Conservation (phyloP, 2,329 filamentous ascomycete genomes). For the Cytospora piceicola region DNA sequence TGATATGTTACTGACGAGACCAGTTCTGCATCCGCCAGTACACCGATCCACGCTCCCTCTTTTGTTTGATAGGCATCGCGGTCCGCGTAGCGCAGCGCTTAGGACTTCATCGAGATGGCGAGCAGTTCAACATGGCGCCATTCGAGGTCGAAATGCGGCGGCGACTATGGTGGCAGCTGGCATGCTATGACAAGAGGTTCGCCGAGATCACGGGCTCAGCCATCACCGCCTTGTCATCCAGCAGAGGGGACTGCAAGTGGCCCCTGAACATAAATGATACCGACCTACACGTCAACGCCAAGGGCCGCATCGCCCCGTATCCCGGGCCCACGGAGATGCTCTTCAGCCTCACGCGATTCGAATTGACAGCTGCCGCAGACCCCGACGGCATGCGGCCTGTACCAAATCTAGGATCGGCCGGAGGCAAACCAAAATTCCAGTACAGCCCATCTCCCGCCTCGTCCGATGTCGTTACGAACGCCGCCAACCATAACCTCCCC, state of each 20-base stretch:
- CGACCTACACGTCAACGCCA: conserved; percentile 61
- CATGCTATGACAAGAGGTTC: conserved; percentile 70
- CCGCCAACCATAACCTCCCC: conserved; percentile 56
- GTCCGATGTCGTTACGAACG: conserved; percentile 49
- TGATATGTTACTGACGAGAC: conserved; percentile 34
- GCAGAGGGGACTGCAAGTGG: conserved; percentile 57
- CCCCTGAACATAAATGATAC: conserved; percentile 66
- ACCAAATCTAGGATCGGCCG: conserved; percentile 9
- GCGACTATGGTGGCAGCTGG: conserved; percentile 73
- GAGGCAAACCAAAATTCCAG: conserved; percentile 35
- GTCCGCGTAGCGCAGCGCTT: conserved; percentile 70
- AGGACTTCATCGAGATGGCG: conserved; percentile 68
- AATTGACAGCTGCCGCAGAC: conserved; percentile 59
- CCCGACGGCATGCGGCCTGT: conserved; percentile 44
- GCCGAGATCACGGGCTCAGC: conserved; percentile 66
- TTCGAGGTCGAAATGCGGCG: conserved; percentile 74
- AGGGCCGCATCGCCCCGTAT: conserved; percentile 54
- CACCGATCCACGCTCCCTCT: conserved; percentile 64
- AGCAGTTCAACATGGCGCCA: conserved; percentile 52
- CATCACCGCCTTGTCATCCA: conserved; percentile 58
- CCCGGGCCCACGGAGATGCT: conserved; percentile 62
- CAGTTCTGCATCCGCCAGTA: conserved; percentile 61
- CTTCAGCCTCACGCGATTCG: conserved; percentile 60
- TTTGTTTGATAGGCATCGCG: conserved; percentile 66
- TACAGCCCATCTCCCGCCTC: conserved; percentile 44